Percentiles rank a stretch among this genome's conserved stretches.
These are phyloP conservation scores for Bacterosira constricta DNA, from an alignment of 108 stramenopile genomes.

Conservation along the genomic window DNA sequence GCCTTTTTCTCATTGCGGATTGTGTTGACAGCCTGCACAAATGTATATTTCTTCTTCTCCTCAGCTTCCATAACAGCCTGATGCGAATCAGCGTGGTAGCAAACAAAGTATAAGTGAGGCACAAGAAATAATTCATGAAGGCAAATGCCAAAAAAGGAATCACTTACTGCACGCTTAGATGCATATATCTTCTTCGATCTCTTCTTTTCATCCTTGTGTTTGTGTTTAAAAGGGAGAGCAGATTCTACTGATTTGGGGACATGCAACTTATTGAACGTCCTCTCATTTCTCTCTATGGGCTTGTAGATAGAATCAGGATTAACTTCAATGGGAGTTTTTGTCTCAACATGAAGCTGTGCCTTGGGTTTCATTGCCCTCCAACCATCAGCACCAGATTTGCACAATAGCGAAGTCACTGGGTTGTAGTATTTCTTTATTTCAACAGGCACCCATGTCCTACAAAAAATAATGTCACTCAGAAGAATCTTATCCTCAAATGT, in stretches of 20 bases:
- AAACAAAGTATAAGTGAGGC: conserved; percentile 8
- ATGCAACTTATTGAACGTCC: conserved; percentile 80
- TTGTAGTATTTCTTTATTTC: conserved; percentile 94
- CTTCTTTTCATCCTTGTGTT: conserved; percentile 85
- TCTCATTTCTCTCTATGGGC: conserved; percentile 88
- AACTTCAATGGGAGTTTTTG: conserved; percentile 88
- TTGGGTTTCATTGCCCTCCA: conserved; percentile 93
- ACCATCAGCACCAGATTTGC: conserved; percentile 58
- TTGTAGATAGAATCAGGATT: conserved; percentile 98
- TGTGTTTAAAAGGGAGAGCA: conserved; percentile 91
- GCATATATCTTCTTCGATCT: conserved; percentile 81
- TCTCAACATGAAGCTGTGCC: conserved; percentile 90
- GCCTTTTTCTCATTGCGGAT: conserved; percentile 86
- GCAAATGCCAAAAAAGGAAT: background rate
- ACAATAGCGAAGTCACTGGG: conserved; percentile 91
- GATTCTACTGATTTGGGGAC: conserved; percentile 93
- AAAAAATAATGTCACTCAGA: conserved; percentile 95
- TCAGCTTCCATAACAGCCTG: conserved; percentile 76
- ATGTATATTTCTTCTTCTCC: conserved; percentile 80
- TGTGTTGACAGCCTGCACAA: conserved; percentile 83
- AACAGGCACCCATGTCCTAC: conserved; percentile 98
- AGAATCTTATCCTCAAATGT: conserved; percentile 99
- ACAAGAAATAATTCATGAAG: background rate
- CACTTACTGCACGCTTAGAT: conserved; percentile 72
- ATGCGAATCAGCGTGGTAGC: background rate